These are phyloP conservation scores for Achlya hypogyna DNA, from an alignment of 352 stramenopile genomes.

Conservation along the genomic window DNA sequence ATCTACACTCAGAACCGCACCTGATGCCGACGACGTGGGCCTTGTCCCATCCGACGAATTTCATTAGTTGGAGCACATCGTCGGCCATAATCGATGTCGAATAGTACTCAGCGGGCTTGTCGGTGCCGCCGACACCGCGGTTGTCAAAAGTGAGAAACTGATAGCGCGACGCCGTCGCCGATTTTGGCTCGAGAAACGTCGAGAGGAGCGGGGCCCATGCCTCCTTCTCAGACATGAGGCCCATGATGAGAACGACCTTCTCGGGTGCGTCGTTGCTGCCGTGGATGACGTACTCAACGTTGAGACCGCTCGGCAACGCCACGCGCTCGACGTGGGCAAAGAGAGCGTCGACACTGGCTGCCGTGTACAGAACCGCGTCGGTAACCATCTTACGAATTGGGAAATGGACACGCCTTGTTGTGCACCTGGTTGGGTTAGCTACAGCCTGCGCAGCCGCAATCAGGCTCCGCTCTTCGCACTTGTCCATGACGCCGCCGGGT, in stretches of 20 bases:
- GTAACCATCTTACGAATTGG: not conserved
- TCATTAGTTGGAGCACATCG: slow-evolving; percentile 45
- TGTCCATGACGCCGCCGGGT: no score
- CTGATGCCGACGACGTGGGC: slow-evolving; percentile 40
- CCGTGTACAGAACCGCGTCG: not conserved
- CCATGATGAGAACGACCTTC: slow-evolving; percentile 43
- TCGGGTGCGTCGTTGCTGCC: slow-evolving; percentile 21
- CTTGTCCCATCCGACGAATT: slow-evolving; percentile 43
- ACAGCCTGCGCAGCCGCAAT: no score
- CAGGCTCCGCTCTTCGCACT: no score
- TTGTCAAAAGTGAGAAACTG: slow-evolving; percentile 52
- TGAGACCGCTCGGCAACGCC: slow-evolving; percentile 25
- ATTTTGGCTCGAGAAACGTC: slow-evolving; percentile 29
- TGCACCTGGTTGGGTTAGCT: no score
- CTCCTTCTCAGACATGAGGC: slow-evolving; percentile 46
- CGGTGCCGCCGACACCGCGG: slow-evolving; percentile 38
- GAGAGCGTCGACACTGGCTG: not conserved
- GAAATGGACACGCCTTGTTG: no score
- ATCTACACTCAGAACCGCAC: not conserved
- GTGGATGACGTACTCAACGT: slow-evolving; percentile 43
- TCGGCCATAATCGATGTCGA: slow-evolving; percentile 46
- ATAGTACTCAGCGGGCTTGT: slow-evolving; percentile 36
- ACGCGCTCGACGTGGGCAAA: slow-evolving; percentile 12
- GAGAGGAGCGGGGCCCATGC: slow-evolving; percentile 44
- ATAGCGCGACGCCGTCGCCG: slow-evolving; percentile 26